These are phyloP conservation scores for Phytopythium litorale DNA, from an alignment of 352 stramenopile genomes.

Conservation along the genomic window DNA sequence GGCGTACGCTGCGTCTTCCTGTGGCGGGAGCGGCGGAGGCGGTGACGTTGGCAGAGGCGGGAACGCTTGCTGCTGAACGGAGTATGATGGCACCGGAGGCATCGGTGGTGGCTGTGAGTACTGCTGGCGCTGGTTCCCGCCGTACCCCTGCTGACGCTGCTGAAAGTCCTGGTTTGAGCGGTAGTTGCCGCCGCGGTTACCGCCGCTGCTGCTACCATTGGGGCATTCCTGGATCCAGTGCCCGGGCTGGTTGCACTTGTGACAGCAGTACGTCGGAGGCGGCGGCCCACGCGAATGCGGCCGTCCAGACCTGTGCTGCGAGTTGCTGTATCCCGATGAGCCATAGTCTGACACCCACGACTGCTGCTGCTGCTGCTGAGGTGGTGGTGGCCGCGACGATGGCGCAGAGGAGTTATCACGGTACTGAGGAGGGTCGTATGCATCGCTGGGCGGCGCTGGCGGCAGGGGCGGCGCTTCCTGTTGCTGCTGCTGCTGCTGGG, in stretches of 20 bases:
- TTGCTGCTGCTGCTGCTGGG: slow-evolving; percentile 5
- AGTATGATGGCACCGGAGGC: slow-evolving; percentile 2
- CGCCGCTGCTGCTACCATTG: slow-evolving; percentile 16
- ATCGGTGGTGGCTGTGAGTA: neutral
- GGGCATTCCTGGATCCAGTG: slow-evolving; percentile 82
- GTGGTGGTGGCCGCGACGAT: neutral
- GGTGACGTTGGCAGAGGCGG: neutral
- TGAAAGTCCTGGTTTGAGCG: slow-evolving; percentile 5
- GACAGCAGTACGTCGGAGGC: slow-evolving; percentile 64
- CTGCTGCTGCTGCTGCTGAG: slow-evolving; percentile 9
- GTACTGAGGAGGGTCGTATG: slow-evolving; percentile 11
- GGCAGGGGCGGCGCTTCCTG: slow-evolving; percentile 9
- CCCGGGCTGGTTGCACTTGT: slow-evolving; percentile 69
- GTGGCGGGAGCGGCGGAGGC: neutral
- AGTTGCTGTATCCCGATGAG: slow-evolving; percentile 6
- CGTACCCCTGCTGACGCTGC: neutral
- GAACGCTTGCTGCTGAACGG: slow-evolving; percentile 11
- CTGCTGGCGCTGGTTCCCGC: slow-evolving; percentile 7
- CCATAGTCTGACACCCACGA: slow-evolving; percentile 3
- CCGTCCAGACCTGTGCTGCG: slow-evolving; percentile 15
- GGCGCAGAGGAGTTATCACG: neutral
- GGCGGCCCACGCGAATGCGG: slow-evolving; percentile 26
- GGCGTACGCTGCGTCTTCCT: neutral
- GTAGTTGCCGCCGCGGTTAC: neutral
- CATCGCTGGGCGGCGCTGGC: slow-evolving; percentile 12